Evolutionary conservation across 2,329 filamentous ascomycete genomes (phyloP).

Genomic region (Xylariaceae sp.): DNA sequence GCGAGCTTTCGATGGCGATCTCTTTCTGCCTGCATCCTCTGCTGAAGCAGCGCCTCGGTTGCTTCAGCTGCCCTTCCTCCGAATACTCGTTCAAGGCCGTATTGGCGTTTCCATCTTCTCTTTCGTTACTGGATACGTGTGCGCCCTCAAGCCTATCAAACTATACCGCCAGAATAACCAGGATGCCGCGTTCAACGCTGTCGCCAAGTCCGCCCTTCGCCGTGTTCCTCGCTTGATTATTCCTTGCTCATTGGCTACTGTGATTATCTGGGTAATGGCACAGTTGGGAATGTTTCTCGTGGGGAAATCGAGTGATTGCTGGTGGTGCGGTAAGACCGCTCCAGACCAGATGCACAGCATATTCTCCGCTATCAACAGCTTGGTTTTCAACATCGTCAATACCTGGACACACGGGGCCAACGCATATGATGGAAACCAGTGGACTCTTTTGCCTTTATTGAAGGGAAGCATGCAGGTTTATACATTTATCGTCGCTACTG

Average conservation of each 20-base stretch:
- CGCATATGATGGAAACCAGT: constrained; percentile 62
- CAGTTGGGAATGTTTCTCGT: constrained; percentile 64
- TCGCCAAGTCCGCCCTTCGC: constrained; percentile 63
- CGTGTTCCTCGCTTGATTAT: constrained; percentile 64
- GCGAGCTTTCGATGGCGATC: constrained; percentile 55
- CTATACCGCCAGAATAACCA: constrained; percentile 60
- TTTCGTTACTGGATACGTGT: constrained; percentile 69
- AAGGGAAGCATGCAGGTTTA: constrained; percentile 62
- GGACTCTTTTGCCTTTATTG: constrained; percentile 62
- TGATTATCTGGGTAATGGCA: constrained; percentile 58
- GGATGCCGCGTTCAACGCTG: constrained; percentile 57
- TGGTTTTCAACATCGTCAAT: constrained; percentile 52
- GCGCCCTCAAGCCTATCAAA: constrained; percentile 65
- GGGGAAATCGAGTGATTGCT: constrained; percentile 62
- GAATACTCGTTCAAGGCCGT: constrained; percentile 64
- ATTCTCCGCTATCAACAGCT: constrained; percentile 48
- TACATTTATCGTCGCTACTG: constrained; percentile 56
- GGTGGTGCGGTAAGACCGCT: constrained; percentile 60
- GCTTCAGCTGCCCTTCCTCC: constrained; percentile 64
- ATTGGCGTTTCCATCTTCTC: constrained; percentile 71
- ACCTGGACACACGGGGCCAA: constrained; percentile 60
- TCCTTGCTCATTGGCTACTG: constrained; percentile 60
- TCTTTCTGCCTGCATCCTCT: constrained; percentile 54
- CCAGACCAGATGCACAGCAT: constrained; percentile 49
- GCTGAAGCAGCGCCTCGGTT: constrained; percentile 53